Evolutionary conservation across 148 eudicot species (phyloP), one percentile per base, ranked within the genome.

Genomic region (Chenopodium suecicum): DNA sequence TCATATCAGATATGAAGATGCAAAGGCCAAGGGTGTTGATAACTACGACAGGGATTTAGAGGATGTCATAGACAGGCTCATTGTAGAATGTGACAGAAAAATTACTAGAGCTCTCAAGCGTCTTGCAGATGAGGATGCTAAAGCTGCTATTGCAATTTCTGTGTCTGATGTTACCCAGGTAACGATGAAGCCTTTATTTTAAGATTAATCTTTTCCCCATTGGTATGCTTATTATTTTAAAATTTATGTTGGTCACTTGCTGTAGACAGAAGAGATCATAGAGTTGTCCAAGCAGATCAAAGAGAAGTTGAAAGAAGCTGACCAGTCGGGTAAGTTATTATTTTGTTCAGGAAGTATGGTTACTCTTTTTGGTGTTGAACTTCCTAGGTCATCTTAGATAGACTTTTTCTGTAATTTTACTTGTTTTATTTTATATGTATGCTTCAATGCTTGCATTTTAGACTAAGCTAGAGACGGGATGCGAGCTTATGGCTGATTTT

Each of bases 141-240:
- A 92, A 88, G 99, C 99, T 31, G 99, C 99, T 76, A 93, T 92
- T 81, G 99, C 98, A 14, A 94, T 96, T 32, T 94, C 97, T 6
- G 99, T 96, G 66, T 86, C 95, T 27, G 98, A 93, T 82, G 99
- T 95, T 78, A 93, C 99, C 17, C 93, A 87, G 93, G 98, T 95
- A 84, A 46, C 64, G 44, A 66, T 19, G 4, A 16, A 29, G 74
- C 48, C 31, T 31, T 44, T 81, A 11, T 19, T 50, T 73, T 63
- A 44, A 34, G 77, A 16, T 25, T 2, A 9, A 52, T 47, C 16
- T 79, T 62, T 70, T 1, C 65, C 23, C n/a, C n/a, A 16, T 67
- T 44, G 19, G 32, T 77, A 22, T 46, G 44, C 27, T 37, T 46
- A 9, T 14, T 23, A 29, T 70, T 74, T 2, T 65, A 82, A 41